Percentiles rank a stretch among this genome's conserved stretches.
Evolutionary conservation across 495 filamentous ascomycete genomes (phyloP).

Genomic region (Aspergillus nanangensis): DNA sequence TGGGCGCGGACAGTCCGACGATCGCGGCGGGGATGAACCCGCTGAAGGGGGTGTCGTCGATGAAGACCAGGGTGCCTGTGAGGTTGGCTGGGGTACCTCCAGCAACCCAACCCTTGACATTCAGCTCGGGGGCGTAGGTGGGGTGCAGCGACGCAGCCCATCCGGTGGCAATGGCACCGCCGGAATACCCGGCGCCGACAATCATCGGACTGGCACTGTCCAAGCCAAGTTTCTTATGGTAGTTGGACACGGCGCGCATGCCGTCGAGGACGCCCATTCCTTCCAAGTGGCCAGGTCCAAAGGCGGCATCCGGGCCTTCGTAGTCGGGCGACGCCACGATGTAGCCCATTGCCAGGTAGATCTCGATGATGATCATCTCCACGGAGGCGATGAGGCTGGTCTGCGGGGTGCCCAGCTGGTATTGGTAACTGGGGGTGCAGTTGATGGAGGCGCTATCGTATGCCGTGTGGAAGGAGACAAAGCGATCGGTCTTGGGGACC

Average conservation of each 20-base stretch:
- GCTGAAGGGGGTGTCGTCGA: slow-evolving; percentile 23
- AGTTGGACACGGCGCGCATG: slow-evolving; percentile 30
- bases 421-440: slow-evolving; percentile 31
- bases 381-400: slow-evolving; percentile 25
- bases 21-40: slow-evolving; percentile 27
- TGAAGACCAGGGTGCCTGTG: slow-evolving; percentile 23
- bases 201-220: slow-evolving; percentile 18
- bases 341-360: slow-evolving; percentile 25
- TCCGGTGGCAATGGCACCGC: slow-evolving; percentile 50
- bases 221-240: slow-evolving; percentile 17
- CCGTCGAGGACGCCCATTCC: slow-evolving; percentile 31
- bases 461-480: slow-evolving; percentile 30
- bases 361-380: slow-evolving; percentile 25
- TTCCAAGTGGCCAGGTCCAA: slow-evolving; percentile 22
- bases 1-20: slow-evolving; percentile 21
- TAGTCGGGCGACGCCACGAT: slow-evolving; percentile 30
- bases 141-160: slow-evolving; percentile 50
- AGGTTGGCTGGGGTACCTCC: slow-evolving; percentile 42
- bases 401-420: slow-evolving; percentile 20
- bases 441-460: slow-evolving; percentile 27
- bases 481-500: slow-evolving; percentile 23
- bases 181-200: slow-evolving; percentile 47
- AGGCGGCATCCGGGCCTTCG: slow-evolving; percentile 31
- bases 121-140: slow-evolving; percentile 50
- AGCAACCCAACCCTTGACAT: slow-evolving; percentile 43